Conservation (phyloP, 129 eudicot genomes). For the Mikania micrantha region DNA sequence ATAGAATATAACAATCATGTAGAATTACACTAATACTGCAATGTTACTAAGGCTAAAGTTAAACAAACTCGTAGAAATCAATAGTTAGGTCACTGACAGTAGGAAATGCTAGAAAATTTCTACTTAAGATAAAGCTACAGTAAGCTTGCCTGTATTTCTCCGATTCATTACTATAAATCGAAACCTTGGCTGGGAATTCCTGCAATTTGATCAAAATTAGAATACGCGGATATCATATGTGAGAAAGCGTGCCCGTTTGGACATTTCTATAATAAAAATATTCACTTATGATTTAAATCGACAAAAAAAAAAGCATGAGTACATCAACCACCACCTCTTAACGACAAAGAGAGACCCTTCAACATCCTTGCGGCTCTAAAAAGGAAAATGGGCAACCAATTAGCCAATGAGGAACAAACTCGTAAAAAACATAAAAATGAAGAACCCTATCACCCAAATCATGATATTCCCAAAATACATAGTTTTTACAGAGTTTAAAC, state of each 20-base stretch:
- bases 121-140: background rate
- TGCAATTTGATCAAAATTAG: constrained; percentile 15
- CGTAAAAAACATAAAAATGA: background rate
- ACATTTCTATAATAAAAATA: too few relatives aligned
- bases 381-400: background rate
- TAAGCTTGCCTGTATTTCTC: constrained; percentile 63
- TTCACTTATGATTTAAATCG: background rate
- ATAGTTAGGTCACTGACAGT: background rate
- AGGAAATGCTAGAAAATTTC: background rate
- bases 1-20: background rate
- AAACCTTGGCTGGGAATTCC: constrained; percentile 80
- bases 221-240: background rate
- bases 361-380: constrained; percentile 75
- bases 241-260: background rate
- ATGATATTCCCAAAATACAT: background rate
- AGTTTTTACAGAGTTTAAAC: background rate
- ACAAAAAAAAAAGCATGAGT: background rate
- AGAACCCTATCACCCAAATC: background rate
- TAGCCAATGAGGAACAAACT: constrained; percentile 5
- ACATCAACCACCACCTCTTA: constrained; percentile 38
- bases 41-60: background rate
- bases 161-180: constrained; percentile 86
- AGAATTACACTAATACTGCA: background rate
- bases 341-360: constrained; percentile 80
- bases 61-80: background rate